Evolutionary conservation across 495 filamentous ascomycete genomes (phyloP).

Genomic region (Emericellopsis terricola): DNA sequence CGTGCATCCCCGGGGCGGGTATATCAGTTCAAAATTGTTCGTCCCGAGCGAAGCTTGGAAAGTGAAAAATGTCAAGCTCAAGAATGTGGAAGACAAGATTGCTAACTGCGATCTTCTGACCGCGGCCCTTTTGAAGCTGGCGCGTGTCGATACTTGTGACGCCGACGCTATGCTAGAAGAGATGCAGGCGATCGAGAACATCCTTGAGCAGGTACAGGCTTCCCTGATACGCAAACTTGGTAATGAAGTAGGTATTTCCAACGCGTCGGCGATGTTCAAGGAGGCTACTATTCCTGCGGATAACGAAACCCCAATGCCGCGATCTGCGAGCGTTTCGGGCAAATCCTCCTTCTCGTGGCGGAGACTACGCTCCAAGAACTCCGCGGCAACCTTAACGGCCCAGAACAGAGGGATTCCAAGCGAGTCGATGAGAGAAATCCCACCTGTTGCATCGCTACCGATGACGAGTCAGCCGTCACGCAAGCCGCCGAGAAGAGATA

Average conservation of each 20-base stretch:
- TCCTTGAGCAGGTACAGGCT: constrained; percentile 72
- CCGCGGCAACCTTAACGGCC: constrained; percentile 30
- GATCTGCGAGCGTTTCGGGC: constrained; percentile 37
- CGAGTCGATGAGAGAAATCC: constrained; percentile 39
- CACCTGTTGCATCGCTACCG: constrained; percentile 54
- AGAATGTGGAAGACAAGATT: constrained; percentile 82
- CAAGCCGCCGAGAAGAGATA: constrained; percentile 44
- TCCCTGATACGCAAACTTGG: constrained; percentile 69
- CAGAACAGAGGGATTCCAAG: constrained; percentile 23
- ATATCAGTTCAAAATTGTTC: constrained; percentile 78
- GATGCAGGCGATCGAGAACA: constrained; percentile 78
- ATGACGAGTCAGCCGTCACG: constrained; percentile 57
- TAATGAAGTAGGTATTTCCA: constrained; percentile 71
- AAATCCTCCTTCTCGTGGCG: constrained; percentile 70
- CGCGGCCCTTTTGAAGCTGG: constrained; percentile 69
- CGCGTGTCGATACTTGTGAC: constrained; percentile 69
- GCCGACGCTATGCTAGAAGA: constrained; percentile 85
- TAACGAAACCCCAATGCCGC: constrained; percentile 20
- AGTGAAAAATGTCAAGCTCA: constrained; percentile 85
- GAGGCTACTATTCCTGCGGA: constrained; percentile 28
- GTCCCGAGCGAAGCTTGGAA: constrained; percentile 85
- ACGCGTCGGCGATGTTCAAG: constrained; percentile 47
- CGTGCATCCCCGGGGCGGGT: constrained; percentile 78
- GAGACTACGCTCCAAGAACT: constrained; percentile 78
- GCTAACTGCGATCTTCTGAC: constrained; percentile 85